These are phyloP conservation scores for Hanseniaspora uvarum DNA, from an alignment of 1,139 yeast genomes.

Conservation along the genomic window DNA sequence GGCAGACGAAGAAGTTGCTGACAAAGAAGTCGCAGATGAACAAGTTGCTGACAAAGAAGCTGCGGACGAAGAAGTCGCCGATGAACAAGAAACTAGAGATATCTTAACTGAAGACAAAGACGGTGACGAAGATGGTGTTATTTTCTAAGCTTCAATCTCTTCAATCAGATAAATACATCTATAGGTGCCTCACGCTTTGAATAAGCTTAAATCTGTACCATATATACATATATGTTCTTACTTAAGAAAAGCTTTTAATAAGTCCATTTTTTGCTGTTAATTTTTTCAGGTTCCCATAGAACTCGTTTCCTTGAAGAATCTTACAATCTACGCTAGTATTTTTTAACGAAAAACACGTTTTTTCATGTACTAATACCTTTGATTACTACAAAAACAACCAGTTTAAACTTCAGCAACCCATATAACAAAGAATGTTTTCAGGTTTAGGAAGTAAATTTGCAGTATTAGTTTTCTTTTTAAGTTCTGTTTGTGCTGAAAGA, in stretches of 20 bases:
- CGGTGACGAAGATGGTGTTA: conserved; percentile 40
- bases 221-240: too few relatives aligned
- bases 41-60: conserved; percentile 9
- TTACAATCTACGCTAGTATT: too few relatives aligned
- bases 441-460: too few relatives aligned
- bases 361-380: too few relatives aligned
- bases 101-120: conserved; percentile 17
- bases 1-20: conserved; percentile 23
- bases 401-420: not conserved
- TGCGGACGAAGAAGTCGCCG: conserved; percentile 4
- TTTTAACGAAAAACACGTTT: too few relatives aligned
- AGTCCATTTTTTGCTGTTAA: not conserved
- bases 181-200: too few relatives aligned
- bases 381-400: too few relatives aligned
- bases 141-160: conserved; percentile 33
- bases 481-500: not conserved
- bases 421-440: not conserved
- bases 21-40: conserved; percentile 19
- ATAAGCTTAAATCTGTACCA: too few relatives aligned
- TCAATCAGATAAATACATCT: not conserved
- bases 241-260: too few relatives aligned
- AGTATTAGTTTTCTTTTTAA: not conserved
- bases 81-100: conserved; percentile 20
- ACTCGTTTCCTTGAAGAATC: too few relatives aligned
- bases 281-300: too few relatives aligned